Percentiles rank a stretch among this genome's conserved stretches.
phyloP scores from a whole-genome alignment of 768 basidiomycete species.

The Termitomyces bulborhizus region DNA sequence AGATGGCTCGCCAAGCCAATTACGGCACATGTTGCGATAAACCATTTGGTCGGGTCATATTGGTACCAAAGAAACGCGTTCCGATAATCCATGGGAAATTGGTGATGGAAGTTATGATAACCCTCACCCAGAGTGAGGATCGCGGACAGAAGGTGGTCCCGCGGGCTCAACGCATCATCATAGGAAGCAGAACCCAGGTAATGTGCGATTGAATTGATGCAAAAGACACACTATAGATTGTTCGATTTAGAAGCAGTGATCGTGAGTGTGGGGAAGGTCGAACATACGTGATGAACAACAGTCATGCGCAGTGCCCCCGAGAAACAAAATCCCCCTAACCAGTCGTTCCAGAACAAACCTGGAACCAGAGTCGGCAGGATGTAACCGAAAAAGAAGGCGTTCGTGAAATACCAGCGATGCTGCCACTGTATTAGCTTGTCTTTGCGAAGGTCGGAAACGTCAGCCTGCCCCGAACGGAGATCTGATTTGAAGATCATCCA shows the following conservation, averaged over 20 bases:
- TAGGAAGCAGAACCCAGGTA: slow-evolving; percentile 78
- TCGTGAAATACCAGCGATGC: slow-evolving; percentile 63
- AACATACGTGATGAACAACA: slow-evolving; percentile 75
- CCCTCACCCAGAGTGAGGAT: slow-evolving; percentile 84
- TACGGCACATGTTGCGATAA: slow-evolving; percentile 61
- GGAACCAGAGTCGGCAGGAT: slow-evolving; percentile 63
- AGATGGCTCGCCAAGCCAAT: slow-evolving; percentile 77
- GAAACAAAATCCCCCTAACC: slow-evolving; percentile 72
- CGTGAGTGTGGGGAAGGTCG: slow-evolving; percentile 14
- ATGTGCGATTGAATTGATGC: slow-evolving; percentile 85
- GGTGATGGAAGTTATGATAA: slow-evolving; percentile 89
- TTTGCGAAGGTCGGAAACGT: slow-evolving; percentile 65
- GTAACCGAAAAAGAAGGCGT: slow-evolving; percentile 64
- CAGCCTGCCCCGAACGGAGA: slow-evolving; percentile 63
- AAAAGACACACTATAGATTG: slow-evolving; percentile 65
- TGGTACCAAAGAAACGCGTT: slow-evolving; percentile 80
- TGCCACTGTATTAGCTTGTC: slow-evolving; percentile 73
- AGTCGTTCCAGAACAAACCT: slow-evolving; percentile 69
- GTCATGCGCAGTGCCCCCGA: slow-evolving; percentile 66
- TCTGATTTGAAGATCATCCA: slow-evolving; percentile 80
- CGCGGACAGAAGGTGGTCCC: slow-evolving; percentile 77
- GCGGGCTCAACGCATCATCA: slow-evolving; percentile 72
- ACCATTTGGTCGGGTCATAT: slow-evolving; percentile 95
- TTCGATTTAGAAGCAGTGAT: background rate
- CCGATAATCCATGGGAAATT: slow-evolving; percentile 84